These are phyloP conservation scores for Trichoderma sp. DNA, from an alignment of 2,329 filamentous ascomycete species.

Conservation along the genomic window DNA sequence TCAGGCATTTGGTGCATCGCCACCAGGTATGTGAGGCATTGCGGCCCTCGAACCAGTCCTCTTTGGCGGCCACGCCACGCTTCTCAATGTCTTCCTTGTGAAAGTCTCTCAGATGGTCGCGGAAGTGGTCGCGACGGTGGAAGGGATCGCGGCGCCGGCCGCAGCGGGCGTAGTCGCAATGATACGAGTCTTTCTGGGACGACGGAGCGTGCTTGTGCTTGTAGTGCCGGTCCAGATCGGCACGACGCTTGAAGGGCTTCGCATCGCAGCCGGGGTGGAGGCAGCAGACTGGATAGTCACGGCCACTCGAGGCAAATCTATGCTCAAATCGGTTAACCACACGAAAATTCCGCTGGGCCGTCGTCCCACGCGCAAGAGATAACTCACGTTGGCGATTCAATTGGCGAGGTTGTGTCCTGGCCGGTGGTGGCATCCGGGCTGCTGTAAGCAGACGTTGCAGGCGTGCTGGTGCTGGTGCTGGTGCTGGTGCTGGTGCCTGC, in stretches of 20 bases:
- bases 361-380: neutral
- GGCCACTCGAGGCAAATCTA: slow-evolving; percentile 22
- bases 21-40: slow-evolving; percentile 46
- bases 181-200: slow-evolving; percentile 41
- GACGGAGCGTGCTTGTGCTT: slow-evolving; percentile 46
- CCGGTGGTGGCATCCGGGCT: slow-evolving; percentile 23
- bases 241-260: slow-evolving; percentile 48
- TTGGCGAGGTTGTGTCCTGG: slow-evolving; percentile 21
- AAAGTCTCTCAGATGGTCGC: slow-evolving; percentile 54
- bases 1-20: slow-evolving; percentile 53
- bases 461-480: slow-evolving; percentile 11
- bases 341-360: neutral
- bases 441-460: slow-evolving; percentile 18
- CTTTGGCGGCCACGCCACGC: slow-evolving; percentile 38
- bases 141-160: slow-evolving; percentile 45
- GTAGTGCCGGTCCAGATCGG: slow-evolving; percentile 54
- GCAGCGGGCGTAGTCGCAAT: slow-evolving; percentile 53
- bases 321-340: slow-evolving; percentile 13
- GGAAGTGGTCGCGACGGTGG: slow-evolving; percentile 53
- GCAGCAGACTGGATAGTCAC: slow-evolving; percentile 39
- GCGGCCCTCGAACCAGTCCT: slow-evolving; percentile 40
- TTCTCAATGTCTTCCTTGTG: slow-evolving; percentile 54
- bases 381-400: slow-evolving; percentile 15
- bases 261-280: slow-evolving; percentile 41
- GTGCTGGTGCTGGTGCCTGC: slow-evolving; percentile 14